These are phyloP conservation scores for Hansfordia pulvinata DNA, from an alignment of 2,329 filamentous ascomycete genomes.

Conservation along the genomic window DNA sequence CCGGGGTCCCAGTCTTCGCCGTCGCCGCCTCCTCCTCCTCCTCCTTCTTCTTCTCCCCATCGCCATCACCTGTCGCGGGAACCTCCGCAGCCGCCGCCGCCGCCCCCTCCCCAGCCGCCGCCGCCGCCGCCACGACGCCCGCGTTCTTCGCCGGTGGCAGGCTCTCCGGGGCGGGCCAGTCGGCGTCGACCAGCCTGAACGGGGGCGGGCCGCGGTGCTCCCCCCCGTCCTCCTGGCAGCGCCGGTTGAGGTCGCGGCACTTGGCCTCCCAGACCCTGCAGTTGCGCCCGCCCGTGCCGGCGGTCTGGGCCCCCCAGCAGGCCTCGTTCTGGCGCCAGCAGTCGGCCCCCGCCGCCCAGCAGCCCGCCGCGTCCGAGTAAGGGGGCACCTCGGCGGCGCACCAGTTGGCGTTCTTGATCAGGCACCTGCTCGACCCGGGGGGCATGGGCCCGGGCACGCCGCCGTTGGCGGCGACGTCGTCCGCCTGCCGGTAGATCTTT, in stretches of 20 bases:
- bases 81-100: no score
- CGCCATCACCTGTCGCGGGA: no score
- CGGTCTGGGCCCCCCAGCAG: background rate
- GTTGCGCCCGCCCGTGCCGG: conserved; percentile 1
- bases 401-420: background rate
- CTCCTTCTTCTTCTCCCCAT: no score
- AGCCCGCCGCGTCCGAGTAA: background rate
- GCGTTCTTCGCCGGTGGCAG: background rate
- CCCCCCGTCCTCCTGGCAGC: background rate
- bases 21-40: no score
- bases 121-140: background rate
- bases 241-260: background rate
- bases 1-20: no score
- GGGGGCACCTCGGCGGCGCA: background rate
- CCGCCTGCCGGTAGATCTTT: no score
- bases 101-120: no score
- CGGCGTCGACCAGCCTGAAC: background rate
- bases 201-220: background rate
- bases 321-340: background rate
- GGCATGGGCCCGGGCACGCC: background rate
- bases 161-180: background rate
- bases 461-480: background rate
- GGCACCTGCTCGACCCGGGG: background rate
- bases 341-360: background rate
- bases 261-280: background rate